Evolutionary conservation across 371 early-diverging fungal species (phyloP), one percentile per base, ranked within the genome.

Genomic region (Apophysomyces variabilis): DNA sequence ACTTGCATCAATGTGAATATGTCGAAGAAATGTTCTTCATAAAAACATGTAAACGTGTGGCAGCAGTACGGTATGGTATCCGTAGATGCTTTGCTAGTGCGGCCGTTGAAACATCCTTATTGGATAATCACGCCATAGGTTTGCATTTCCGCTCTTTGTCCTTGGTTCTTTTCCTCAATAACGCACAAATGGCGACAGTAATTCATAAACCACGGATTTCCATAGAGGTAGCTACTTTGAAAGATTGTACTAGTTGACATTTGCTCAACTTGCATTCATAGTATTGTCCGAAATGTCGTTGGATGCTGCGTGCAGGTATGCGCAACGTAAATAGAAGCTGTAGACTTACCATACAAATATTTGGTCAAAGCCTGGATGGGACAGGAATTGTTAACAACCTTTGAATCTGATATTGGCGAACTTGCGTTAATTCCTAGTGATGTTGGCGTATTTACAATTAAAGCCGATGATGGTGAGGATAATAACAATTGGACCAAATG

Each of bases 321-420:
- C 32, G 32, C 32, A 26, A 26, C 41, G 11, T 41, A 41, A 38
- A 41, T 9, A 13, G 46, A 45, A 60, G 38, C 21, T 4, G 43
- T 12, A 46, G 7, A 38, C 38, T 59, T 46, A 26, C 13, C 7
- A 18, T 18, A 46, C 11, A 46, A 41, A 59, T 16, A 58, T 32
- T 26, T 16, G n/a, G 39, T 58, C 36, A 18, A 32, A 70, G 91
- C 88, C 38, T 91, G 91, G 91, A 81, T 83, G 77, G 89, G 88
- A 6, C 91, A 91, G 60, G 91, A 91, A 64, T 68, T 91, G 26
- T 74, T 91, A 38, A 81, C 85, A 13, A 91, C 91, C 4, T 91
- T 91, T 69, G 82, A 81, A 38, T 81, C 78, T 43, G 66, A 70
- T 5, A 80, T 91, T 57, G 89, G 90, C 21, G 90, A 90, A 50